phyloP scores from a whole-genome alignment of 2,329 filamentous ascomycete species.

The Neonectria coccinea region DNA sequence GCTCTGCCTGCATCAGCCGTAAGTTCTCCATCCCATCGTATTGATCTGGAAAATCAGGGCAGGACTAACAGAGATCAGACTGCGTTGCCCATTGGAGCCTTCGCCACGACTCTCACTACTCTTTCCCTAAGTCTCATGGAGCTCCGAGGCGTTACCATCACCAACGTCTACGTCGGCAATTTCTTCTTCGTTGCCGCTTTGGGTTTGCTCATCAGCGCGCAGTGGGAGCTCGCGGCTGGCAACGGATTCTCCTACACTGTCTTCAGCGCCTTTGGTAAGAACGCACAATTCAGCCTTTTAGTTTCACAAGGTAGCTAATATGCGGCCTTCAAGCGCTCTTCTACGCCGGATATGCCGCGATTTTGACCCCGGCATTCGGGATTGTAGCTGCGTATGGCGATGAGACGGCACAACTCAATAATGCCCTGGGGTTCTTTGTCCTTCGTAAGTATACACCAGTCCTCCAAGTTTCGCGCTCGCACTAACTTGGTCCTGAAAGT shows the following conservation, averaged over 20 bases:
- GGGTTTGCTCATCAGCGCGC: conserved; percentile 46
- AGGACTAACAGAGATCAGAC: conserved; percentile 18
- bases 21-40: background rate
- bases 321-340: conserved; percentile 36
- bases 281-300: rapidly evolving
- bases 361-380: conserved; percentile 42
- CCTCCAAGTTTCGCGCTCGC: too few relatives aligned
- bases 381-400: conserved; percentile 44
- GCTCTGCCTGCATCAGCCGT: background rate
- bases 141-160: conserved; percentile 43
- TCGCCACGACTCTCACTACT: conserved; percentile 44
- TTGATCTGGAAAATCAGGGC: background rate
- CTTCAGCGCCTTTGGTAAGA: conserved; percentile 44
- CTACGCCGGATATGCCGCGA: conserved; percentile 46
- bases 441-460: conserved; percentile 32
- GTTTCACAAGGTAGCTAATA: background rate
- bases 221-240: conserved; percentile 46
- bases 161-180: conserved; percentile 46
- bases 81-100: conserved; percentile 46
- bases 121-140: conserved; percentile 47
- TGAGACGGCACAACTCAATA: conserved; percentile 43
- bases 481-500: background rate
- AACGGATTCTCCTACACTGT: conserved; percentile 47
- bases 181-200: conserved; percentile 46
- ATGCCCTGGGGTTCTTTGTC: conserved; percentile 46